Evolutionary conservation across 352 stramenopile genomes (phyloP).

Genomic region (Elongisporangium undulatum): DNA sequence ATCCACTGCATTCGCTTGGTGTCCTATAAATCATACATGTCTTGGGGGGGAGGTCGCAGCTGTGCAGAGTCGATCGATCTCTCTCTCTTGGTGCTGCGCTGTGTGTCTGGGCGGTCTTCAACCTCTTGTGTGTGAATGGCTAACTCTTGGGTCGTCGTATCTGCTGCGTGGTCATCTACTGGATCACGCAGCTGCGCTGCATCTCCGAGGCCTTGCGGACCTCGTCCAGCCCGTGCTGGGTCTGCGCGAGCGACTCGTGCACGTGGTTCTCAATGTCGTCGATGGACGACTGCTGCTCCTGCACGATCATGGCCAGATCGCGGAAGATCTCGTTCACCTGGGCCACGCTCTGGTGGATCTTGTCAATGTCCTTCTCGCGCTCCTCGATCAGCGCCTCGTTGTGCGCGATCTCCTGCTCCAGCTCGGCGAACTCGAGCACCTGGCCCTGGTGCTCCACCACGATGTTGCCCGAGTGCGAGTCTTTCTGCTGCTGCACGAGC

Average conservation of each 20-base stretch:
- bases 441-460: conserved; percentile 68
- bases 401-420: conserved; percentile 83
- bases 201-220: conserved; percentile 84
- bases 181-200: conserved; percentile 61
- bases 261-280: conserved; percentile 85
- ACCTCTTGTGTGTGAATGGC: too few relatives aligned
- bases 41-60: too few relatives aligned
- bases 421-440: conserved; percentile 73
- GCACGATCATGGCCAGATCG: conserved; percentile 81
- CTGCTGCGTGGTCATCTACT: conserved; percentile 27
- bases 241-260: conserved; percentile 80
- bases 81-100: too few relatives aligned
- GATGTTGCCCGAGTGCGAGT: conserved; percentile 33
- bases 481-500: conserved; percentile 33
- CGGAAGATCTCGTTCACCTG: conserved; percentile 91
- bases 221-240: conserved; percentile 75
- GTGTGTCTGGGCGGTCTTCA: too few relatives aligned
- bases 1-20: too few relatives aligned
- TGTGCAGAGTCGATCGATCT: too few relatives aligned
- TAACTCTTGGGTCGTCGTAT: too few relatives aligned
- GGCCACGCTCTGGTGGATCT: conserved; percentile 87
- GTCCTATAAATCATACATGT: too few relatives aligned
- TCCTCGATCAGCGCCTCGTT: conserved; percentile 89
- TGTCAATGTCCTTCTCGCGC: conserved; percentile 80
- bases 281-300: conserved; percentile 80